A percentile compares a stretch with the other conserved stretches of the same genome.
Conservation (phyloP, 805 yeast genomes). For the Cyberlindnera maritima region DNA sequence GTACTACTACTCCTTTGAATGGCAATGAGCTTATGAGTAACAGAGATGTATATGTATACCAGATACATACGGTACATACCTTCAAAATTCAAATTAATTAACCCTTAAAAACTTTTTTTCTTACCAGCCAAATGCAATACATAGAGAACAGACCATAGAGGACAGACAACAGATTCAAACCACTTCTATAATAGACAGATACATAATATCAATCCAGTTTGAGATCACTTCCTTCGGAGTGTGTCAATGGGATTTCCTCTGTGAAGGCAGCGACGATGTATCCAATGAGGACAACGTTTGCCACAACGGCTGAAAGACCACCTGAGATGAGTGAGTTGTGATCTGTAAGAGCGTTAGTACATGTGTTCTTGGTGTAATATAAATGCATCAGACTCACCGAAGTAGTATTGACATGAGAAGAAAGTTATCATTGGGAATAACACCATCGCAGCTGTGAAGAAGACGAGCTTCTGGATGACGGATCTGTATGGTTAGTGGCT, state of each 20-base stretch:
- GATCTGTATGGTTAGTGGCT: slow-evolving; percentile 35
- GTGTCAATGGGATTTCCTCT: slow-evolving; percentile 47
- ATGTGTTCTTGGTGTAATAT: no score
- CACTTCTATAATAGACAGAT: no score
- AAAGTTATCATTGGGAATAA: slow-evolving; percentile 62
- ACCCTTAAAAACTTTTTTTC: no score
- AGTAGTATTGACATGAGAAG: slow-evolving; percentile 47
- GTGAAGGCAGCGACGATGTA: slow-evolving; percentile 72
- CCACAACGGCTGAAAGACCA: slow-evolving; percentile 75
- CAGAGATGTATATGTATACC: no score
- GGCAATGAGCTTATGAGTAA: no score
- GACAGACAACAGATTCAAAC: no score
- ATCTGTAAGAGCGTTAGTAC: slow-evolving; percentile 15
- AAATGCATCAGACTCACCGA: slow-evolving; percentile 17
- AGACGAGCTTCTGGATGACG: slow-evolving; percentile 64
- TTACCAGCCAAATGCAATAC: no score
- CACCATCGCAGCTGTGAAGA: slow-evolving; percentile 78
- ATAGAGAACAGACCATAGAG: no score
- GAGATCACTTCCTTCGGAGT: slow-evolving; percentile 36
- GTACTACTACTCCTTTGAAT: no score
- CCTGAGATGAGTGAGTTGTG: slow-evolving; percentile 65
- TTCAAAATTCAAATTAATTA: no score
- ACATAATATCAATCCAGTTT: slow-evolving; percentile 24
- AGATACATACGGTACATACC: no score
- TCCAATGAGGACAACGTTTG: slow-evolving; percentile 70